phyloP scores from a whole-genome alignment of 208 protist genomes.

The Trypanosoma rangeli region DNA sequence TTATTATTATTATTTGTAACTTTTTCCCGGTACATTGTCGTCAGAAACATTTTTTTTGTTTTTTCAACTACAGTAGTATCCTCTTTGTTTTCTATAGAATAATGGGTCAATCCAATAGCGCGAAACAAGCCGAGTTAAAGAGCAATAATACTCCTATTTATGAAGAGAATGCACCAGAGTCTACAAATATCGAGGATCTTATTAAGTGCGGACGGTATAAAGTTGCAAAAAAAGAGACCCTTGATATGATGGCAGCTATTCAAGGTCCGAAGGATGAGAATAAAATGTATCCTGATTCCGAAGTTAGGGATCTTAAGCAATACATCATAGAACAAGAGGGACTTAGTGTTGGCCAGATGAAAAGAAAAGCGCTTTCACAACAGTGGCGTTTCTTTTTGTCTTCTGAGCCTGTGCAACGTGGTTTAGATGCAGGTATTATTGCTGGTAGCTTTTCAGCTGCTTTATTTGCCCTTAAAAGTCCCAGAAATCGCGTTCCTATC shows the following conservation, averaged over 20 bases:
- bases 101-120: constrained; percentile 41
- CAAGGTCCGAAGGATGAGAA: constrained; percentile 47
- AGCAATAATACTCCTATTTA: constrained; percentile 31
- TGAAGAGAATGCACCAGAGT: constrained; percentile 59
- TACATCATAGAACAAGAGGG: constrained; percentile 88
- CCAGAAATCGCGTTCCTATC: constrained; percentile 56
- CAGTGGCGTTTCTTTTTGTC: constrained; percentile 88
- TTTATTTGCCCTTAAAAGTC: constrained; percentile 53
- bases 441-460: constrained; percentile 71
- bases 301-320: constrained; percentile 71
- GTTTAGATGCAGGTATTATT: constrained; percentile 81
- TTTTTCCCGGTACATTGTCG: neutral
- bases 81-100: neutral
- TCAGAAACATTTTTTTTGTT: neutral
- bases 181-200: constrained; percentile 74
- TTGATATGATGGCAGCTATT: constrained; percentile 83
- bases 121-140: constrained; percentile 15
- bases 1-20: neutral
- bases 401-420: constrained; percentile 81
- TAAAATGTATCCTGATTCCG: constrained; percentile 74
- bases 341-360: constrained; percentile 65
- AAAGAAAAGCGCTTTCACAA: constrained; percentile 56
- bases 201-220: constrained; percentile 73
- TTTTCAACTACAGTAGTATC: neutral
- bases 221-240: constrained; percentile 58